A percentile compares a stretch with the other conserved stretches of the same genome.
phyloP scores from a whole-genome alignment of 1,139 yeast species.

The Casaregolazyma suthepensis region DNA sequence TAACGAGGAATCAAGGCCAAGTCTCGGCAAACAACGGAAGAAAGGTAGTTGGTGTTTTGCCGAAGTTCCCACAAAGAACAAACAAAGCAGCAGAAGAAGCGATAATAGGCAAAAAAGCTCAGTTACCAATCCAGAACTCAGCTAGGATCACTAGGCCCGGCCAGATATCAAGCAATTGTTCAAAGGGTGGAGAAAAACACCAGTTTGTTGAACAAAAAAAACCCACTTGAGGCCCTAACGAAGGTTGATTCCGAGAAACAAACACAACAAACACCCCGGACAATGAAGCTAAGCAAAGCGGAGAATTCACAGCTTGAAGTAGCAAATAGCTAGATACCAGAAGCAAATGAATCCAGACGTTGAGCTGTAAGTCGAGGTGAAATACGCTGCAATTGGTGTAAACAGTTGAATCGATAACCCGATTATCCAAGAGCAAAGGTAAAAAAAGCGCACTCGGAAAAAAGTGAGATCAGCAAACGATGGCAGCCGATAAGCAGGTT shows the following conservation, averaged over 20 bases:
- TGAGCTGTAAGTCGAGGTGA: neutral
- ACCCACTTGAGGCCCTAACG: neutral
- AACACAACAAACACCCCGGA: neutral
- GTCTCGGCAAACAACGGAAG: neutral
- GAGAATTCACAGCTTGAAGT: neutral
- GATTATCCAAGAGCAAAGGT: neutral
- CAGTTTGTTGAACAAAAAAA: neutral
- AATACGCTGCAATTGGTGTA: too few species aligned
- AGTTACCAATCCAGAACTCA: neutral
- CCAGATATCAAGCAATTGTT: neutral
- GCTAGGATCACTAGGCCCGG: neutral
- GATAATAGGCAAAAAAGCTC: neutral
- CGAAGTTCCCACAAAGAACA: neutral
- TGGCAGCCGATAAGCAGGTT: too few species aligned
- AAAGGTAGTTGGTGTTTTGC: neutral
- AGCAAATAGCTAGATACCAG: neutral
- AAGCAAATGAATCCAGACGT: neutral
- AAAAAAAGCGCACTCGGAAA: neutral
- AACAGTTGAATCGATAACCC: neutral
- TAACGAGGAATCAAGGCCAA: neutral
- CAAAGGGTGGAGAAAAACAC: neutral
- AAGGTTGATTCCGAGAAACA: neutral
- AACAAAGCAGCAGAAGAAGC: neutral
- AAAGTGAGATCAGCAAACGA: neutral
- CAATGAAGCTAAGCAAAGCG: neutral